Evolutionary conservation across 129 eudicot species (phyloP), one percentile per base, ranked within the genome.

Genomic region (Artemisia annua): DNA sequence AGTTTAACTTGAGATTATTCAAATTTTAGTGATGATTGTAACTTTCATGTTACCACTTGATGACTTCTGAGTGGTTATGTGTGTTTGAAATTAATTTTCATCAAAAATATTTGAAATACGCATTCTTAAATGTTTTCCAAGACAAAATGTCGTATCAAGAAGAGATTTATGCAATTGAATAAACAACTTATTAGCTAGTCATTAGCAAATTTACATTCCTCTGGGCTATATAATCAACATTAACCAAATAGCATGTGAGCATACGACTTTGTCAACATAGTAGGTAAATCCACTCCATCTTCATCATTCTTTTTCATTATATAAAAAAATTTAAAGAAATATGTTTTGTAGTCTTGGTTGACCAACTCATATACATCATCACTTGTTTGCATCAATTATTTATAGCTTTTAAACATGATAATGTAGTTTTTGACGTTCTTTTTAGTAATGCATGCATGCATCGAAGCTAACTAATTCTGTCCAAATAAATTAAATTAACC

Each of bases 271-370:
- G 80, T 82, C 85, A 82, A 82, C 73, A 71, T 74, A 74, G 85
- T 78, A 74, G 91, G 76, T 86, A 48, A 67, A 52, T 71, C 86
- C 32, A 46, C 70, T 78, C 80, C 81, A 71, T 72, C 66, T 69
- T 58, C 48, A 14, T 46, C 39, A 14, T 30, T 53, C 16, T 35
- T 43, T 30, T 60, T 12, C 4, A 53, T 9, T 22, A 11, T 18
- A 48, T 6, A 13, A 1, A 20, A 16, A 44, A 1, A 17, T 11
- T 6, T 4, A 7, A 32, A 14, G 24, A 69, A 52, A 63, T 32
- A 30, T 24, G 49, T 15, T 68, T 67, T 24, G 26, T 28, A 72
- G 54, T 54, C 71, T 66, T 75, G 65, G 79, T 75, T 75, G 79
- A 65, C 72, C 79, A 48, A 75, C 79, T 65, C 58, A 22, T 75